Conservation (phyloP, 192 early-diverging fungal species). For the Helicostylum pulchrum region DNA sequence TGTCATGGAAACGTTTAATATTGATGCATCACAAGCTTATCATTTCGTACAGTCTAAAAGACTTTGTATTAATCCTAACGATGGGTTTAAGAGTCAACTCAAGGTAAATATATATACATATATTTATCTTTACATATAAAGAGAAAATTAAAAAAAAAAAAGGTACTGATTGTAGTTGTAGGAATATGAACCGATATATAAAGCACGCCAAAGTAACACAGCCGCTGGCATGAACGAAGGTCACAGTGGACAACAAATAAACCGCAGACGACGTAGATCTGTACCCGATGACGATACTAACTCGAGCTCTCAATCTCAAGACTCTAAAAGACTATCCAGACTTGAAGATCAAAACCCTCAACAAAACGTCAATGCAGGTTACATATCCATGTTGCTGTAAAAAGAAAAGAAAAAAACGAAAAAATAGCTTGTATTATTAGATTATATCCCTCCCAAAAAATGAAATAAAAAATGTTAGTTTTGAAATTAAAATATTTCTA, state of each 20-base stretch:
- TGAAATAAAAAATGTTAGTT: no score
- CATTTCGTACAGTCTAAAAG: slow-evolving; percentile 81
- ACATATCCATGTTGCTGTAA: background rate
- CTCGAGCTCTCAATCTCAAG: no score
- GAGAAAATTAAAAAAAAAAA: background rate
- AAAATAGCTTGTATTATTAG: no score
- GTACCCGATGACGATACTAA: slow-evolving; percentile 55
- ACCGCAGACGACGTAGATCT: slow-evolving; percentile 48
- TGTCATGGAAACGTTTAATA: slow-evolving; percentile 72
- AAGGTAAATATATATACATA: slow-evolving; percentile 46
- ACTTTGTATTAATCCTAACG: slow-evolving; percentile 85
- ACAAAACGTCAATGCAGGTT: background rate
- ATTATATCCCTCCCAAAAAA: no score
- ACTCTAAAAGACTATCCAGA: no score
- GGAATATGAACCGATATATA: slow-evolving; percentile 81
- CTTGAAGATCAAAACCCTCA: no score
- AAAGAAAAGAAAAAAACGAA: background rate
- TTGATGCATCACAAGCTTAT: slow-evolving; percentile 69
- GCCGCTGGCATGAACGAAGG: slow-evolving; percentile 40
- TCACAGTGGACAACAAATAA: slow-evolving; percentile 18
- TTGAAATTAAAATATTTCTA: no score
- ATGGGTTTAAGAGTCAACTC: slow-evolving; percentile 77
- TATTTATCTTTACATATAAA: background rate
- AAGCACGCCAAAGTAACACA: slow-evolving; percentile 51
- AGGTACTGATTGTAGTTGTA: slow-evolving; percentile 25